phyloP scores from a whole-genome alignment of 108 stramenopile genomes.

The Chaetoceros muelleri region DNA sequence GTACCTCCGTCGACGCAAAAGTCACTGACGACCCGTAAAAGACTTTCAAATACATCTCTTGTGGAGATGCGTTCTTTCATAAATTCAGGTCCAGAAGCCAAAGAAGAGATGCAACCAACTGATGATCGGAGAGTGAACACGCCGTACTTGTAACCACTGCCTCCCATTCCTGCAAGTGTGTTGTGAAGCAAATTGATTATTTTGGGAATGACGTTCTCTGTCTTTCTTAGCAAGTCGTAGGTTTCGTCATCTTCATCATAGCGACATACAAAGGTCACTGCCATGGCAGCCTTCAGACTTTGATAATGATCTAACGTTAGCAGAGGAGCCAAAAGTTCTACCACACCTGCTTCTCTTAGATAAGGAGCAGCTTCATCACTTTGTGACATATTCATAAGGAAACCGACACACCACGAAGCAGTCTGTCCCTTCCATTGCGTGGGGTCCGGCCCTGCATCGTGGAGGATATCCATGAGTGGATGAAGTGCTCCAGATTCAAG shows the following conservation, averaged over 20 bases:
- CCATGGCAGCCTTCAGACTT: constrained; percentile 88
- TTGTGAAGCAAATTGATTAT: constrained; percentile 80
- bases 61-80: constrained; percentile 89
- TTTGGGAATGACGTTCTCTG: constrained; percentile 88
- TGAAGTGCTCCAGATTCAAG: constrained; percentile 62
- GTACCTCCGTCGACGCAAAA: constrained; percentile 88
- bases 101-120: constrained; percentile 79
- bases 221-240: constrained; percentile 79
- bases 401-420: constrained; percentile 89
- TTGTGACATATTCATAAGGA: constrained; percentile 87
- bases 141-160: constrained; percentile 88
- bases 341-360: constrained; percentile 73
- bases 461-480: constrained; percentile 81
- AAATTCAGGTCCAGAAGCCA: constrained; percentile 84
- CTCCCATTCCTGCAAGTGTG: constrained; percentile 77
- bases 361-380: constrained; percentile 83
- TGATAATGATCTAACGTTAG: constrained; percentile 85
- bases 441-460: constrained; percentile 84
- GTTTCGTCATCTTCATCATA: constrained; percentile 85
- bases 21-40: constrained; percentile 73
- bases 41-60: constrained; percentile 73
- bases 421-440: constrained; percentile 90
- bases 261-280: constrained; percentile 81
- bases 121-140: constrained; percentile 83
- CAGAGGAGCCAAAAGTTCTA: constrained; percentile 77